Conservation (phyloP, 2,329 filamentous ascomycete species). For the Rasamsonia emersonii region DNA sequence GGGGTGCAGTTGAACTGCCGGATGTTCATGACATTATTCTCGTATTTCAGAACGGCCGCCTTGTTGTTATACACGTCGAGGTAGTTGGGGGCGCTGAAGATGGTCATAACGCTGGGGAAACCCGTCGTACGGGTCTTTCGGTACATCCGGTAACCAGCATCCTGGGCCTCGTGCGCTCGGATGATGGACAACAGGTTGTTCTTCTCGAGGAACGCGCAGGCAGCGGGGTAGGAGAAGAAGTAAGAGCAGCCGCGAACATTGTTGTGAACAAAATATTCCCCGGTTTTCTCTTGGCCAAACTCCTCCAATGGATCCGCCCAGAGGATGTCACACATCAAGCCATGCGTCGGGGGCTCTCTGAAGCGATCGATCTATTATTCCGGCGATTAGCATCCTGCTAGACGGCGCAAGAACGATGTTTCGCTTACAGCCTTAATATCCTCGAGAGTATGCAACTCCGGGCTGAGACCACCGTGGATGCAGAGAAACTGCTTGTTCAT, state of each 20-base stretch:
- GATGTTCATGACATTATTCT: slow-evolving; percentile 99
- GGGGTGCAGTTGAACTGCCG: slow-evolving; percentile 99
- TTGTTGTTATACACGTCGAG: slow-evolving; percentile 99
- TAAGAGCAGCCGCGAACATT: slow-evolving; percentile 97
- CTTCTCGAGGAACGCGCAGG: slow-evolving; percentile 96
- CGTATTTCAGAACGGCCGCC: slow-evolving; percentile 95
- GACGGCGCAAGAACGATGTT: neutral
- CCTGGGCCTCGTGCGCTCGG: slow-evolving; percentile 94
- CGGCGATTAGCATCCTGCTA: slow-evolving; percentile 17
- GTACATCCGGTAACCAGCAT: slow-evolving; percentile 98
- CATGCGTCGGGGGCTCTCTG: slow-evolving; percentile 92
- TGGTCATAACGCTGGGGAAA: slow-evolving; percentile 99
- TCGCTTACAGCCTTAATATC: slow-evolving; percentile 73
- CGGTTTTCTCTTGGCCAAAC: slow-evolving; percentile 97
- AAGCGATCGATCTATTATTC: slow-evolving; percentile 78
- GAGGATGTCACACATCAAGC: slow-evolving; percentile 97
- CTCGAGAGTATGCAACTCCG: slow-evolving; percentile 90
- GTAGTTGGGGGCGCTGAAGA: slow-evolving; percentile 98
- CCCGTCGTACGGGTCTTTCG: slow-evolving; percentile 95
- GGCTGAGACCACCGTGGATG: slow-evolving; percentile 93
- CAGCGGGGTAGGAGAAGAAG: slow-evolving; percentile 97
- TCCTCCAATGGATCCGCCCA: slow-evolving; percentile 98
- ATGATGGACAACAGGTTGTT: slow-evolving; percentile 97
- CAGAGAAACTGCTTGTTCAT: slow-evolving; percentile 99
- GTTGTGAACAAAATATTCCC: slow-evolving; percentile 96